These are phyloP conservation scores for Rhexocercosporidium sp. DNA, from an alignment of 2,329 filamentous ascomycete species.

Conservation along the genomic window DNA sequence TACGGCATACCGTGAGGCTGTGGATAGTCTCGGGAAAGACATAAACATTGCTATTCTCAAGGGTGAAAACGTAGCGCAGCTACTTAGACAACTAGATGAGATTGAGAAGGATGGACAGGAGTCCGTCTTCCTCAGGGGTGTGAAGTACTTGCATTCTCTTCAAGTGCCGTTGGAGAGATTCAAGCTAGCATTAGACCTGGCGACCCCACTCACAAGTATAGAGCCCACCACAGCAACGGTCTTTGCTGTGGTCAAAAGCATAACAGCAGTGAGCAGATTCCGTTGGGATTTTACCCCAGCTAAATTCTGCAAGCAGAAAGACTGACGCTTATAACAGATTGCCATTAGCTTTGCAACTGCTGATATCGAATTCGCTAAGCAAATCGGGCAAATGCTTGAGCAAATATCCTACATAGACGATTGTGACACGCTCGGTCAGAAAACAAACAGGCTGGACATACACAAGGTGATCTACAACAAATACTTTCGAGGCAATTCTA, in stretches of 20 bases:
- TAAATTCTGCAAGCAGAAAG: not conserved
- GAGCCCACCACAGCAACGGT: constrained; percentile 11
- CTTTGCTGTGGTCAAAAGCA: constrained; percentile 13
- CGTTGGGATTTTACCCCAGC: not conserved
- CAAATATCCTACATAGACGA: constrained; percentile 15
- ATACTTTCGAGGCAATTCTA: constrained; percentile 5
- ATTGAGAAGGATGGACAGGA: constrained; percentile 16
- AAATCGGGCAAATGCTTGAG: constrained; percentile 15
- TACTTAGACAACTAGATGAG: constrained; percentile 14
- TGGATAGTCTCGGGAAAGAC: constrained; percentile 14
- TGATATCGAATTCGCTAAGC: constrained; percentile 16
- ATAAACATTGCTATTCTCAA: constrained; percentile 14
- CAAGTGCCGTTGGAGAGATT: constrained; percentile 14
- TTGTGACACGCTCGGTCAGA: constrained; percentile 15
- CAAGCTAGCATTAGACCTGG: constrained; percentile 17
- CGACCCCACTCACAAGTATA: constrained; percentile 15
- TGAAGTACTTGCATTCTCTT: constrained; percentile 17
- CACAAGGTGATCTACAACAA: constrained; percentile 11
- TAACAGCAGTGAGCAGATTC: constrained; percentile 13
- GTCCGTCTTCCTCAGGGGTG: constrained; percentile 12
- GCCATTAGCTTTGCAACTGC: constrained; percentile 18
- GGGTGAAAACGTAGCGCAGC: constrained; percentile 14
- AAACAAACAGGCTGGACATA: constrained; percentile 14
- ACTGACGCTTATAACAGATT: constrained; percentile 12
- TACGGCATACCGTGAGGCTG: constrained; percentile 13